Base-by-base conservation (phyloP, 306 rosid genomes). In the Rosa chinensis region DNA sequence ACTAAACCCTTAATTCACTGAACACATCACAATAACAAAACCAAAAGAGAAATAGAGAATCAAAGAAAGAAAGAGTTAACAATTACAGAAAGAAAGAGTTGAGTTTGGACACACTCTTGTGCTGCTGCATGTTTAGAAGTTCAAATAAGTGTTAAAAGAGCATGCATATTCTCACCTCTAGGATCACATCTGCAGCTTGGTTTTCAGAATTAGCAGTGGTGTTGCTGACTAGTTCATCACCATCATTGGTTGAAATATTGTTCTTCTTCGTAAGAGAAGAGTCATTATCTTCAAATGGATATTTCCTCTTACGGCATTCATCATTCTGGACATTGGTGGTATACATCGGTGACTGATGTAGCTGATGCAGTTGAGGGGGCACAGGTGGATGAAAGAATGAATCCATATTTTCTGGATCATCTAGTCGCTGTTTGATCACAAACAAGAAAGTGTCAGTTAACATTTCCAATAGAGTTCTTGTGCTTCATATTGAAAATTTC, bases 131-230 rank as follows among this genome's bases (percentile, higher is more conserved):
- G 45, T 55, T 35, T 35, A 40, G 21, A 50, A 44, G 21, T 82
- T 55, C 37, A 66, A 8, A 72, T 64, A 18, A 32, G 10, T 64
- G 43, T 2, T 35, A 32, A 77, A n/a, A 20, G 71, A 61, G 28
- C 39, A 80, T 68, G 48, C 63, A 81, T 66, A 73, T 66, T 71
- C 92, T 85, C 75, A 92, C 94, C 82, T 64, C 73, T 37, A 58
- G 58, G 77, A 28, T 70, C 21, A 8, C 1, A 49, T 16, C 1
- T 35, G 70, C 8, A 66, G 5, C 14, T 47, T 2, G 61, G 66
- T 21, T 73, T 28, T 53, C 79, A 52, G 0, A 25, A 52, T 4
- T 56, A 64, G 58, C 0, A 2, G 12, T 0, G 12, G 1, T 5
- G 39, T 45, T 43, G 6, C 70, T 42, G 45, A 9, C 67, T 21